phyloP scores from a whole-genome alignment of 495 filamentous ascomycete species.

The Cudoniella acicularis region DNA sequence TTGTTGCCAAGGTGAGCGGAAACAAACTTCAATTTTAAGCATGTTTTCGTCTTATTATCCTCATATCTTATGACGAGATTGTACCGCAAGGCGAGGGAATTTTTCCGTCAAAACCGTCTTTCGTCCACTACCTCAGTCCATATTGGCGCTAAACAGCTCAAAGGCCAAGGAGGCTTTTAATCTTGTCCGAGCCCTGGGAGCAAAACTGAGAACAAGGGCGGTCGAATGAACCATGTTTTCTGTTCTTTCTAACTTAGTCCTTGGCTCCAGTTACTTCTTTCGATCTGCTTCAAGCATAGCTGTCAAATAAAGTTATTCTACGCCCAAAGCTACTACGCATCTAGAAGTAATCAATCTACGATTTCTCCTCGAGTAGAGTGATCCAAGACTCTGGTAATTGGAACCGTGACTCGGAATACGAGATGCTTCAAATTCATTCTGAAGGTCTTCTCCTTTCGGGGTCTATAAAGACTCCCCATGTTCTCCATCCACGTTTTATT shows the following conservation, averaged over 20 bases:
- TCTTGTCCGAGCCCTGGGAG: background rate
- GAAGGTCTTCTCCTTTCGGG: background rate
- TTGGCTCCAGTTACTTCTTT: background rate
- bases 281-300: background rate
- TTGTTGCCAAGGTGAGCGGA: background rate
- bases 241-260: background rate
- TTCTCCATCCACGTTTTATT: background rate
- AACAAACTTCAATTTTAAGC: background rate
- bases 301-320: background rate
- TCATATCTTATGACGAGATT: background rate
- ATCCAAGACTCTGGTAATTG: background rate
- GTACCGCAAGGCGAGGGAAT: background rate
- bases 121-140: too few species aligned
- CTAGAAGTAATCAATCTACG: background rate
- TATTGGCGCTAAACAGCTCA: background rate
- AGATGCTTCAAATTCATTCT: background rate
- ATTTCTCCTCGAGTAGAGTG: background rate
- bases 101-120: background rate
- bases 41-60: background rate
- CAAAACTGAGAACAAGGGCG: too few species aligned
- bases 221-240: background rate
- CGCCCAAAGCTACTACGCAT: background rate
- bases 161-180: background rate
- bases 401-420: background rate
- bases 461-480: background rate